Evolutionary conservation across 441 rosid genomes (phyloP).

Genomic region (Erodium texanum): DNA sequence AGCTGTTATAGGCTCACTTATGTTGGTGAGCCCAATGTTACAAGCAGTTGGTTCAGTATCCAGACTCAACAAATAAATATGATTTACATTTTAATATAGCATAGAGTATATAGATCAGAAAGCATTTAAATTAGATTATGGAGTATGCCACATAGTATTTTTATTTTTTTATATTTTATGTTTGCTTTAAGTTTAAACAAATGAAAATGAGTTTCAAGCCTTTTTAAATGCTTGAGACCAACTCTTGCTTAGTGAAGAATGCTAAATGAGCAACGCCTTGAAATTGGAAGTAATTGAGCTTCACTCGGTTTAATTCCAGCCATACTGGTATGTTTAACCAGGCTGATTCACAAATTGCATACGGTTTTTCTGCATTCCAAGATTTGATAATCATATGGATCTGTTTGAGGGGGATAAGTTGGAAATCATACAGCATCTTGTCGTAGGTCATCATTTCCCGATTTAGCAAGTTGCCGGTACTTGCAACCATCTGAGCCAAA

Average conservation of each 20-base stretch:
- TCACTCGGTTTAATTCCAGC: neutral
- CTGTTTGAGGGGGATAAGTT: neutral
- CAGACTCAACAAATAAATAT: neutral
- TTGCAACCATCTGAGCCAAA: conserved; percentile 83
- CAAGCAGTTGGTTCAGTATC: neutral
- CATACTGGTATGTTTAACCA: neutral
- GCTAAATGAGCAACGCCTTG: neutral
- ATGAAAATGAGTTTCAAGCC: neutral
- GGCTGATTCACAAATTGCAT: neutral
- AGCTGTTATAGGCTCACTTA: too few relatives aligned
- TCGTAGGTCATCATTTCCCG: conserved; percentile 97
- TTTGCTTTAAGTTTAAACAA: neutral
- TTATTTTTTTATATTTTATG: too few relatives aligned
- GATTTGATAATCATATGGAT: neutral
- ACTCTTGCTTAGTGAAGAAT: neutral
- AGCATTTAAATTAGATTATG: neutral
- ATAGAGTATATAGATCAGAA: neutral
- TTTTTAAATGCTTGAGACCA: neutral
- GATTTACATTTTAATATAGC: neutral
- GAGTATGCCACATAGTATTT: neutral
- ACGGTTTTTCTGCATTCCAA: neutral
- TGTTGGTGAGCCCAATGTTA: too few relatives aligned
- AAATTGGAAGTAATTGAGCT: neutral
- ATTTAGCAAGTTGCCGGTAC: conserved; percentile 93
- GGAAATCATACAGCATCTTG: conserved; percentile 86